These are phyloP conservation scores for Secale cereale DNA, from an alignment of 176 grass and related monocot species.

Conservation along the genomic window DNA sequence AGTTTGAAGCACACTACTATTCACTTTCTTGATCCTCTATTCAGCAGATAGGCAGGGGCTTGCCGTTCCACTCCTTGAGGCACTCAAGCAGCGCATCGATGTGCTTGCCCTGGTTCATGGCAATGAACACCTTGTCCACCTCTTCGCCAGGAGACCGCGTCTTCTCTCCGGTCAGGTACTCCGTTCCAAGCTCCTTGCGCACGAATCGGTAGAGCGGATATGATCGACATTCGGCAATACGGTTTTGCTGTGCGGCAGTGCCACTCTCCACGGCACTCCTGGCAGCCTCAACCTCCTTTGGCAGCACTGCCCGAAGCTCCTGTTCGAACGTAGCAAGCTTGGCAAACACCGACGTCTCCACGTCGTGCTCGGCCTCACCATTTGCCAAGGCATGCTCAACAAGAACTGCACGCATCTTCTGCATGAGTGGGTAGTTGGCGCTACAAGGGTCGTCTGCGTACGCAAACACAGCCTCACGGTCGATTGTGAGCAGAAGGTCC, in stretches of 20 bases:
- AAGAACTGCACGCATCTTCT: conserved; percentile 63
- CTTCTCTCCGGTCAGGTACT: conserved; percentile 73
- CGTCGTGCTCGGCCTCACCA: conserved; percentile 42
- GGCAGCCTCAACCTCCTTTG: conserved; percentile 47
- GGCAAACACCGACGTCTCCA: conserved; percentile 62
- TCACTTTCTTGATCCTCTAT: neutral
- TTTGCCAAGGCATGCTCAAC: conserved; percentile 57
- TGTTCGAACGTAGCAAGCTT: conserved; percentile 54
- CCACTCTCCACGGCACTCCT: conserved; percentile 46
- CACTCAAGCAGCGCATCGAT: conserved; percentile 68
- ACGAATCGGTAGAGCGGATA: conserved; percentile 68
- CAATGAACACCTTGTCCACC: conserved; percentile 61
- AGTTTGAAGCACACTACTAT: neutral
- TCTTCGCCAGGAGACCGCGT: conserved; percentile 62
- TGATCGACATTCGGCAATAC: conserved; percentile 56
- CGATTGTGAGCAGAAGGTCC: conserved; percentile 54
- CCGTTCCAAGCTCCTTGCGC: conserved; percentile 49
- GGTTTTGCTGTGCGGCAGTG: conserved; percentile 21
- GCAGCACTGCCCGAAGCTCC: conserved; percentile 44
- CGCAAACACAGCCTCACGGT: conserved; percentile 62
- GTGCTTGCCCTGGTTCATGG: conserved; percentile 47
- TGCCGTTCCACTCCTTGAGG: conserved; percentile 72
- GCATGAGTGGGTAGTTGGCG: conserved; percentile 56
- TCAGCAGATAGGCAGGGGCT: conserved; percentile 58
- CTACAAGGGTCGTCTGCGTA: conserved; percentile 72